These are phyloP conservation scores for Oryza glaberrima DNA, from an alignment of 176 grass and related monocot genomes.

Conservation along the genomic window DNA sequence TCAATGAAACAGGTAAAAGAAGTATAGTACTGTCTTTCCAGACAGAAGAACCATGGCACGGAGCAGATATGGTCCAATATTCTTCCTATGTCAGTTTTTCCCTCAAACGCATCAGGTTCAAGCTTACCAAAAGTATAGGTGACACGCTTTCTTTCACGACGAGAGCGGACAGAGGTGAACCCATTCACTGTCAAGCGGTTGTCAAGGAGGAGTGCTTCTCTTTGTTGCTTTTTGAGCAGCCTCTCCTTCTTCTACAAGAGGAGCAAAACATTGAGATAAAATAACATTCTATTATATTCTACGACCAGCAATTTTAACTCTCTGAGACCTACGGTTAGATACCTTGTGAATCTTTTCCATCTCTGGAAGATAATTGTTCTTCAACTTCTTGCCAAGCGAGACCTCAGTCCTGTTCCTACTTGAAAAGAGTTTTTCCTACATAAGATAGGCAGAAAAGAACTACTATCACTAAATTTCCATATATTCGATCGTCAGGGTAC, in stretches of 20 bases:
- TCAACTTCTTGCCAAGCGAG: conserved; percentile 93
- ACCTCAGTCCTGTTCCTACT: conserved; percentile 92
- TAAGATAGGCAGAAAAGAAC: conserved; percentile 38
- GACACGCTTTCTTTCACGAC: conserved; percentile 85
- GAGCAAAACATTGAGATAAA: conserved; percentile 2
- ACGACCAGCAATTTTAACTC: conserved; percentile 25
- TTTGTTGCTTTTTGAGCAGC: conserved; percentile 92
- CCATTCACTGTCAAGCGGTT: conserved; percentile 76
- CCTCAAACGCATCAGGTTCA: background rate
- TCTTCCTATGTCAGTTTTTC: background rate
- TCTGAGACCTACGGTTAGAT: conserved; percentile 45
- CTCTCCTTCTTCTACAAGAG: conserved; percentile 86
- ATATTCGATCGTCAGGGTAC: background rate
- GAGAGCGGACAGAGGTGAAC: conserved; percentile 79
- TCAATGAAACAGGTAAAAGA: background rate
- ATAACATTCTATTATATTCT: conserved; percentile 16
- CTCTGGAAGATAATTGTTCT: conserved; percentile 85
- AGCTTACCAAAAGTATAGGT: conserved; percentile 97
- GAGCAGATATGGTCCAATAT: background rate
- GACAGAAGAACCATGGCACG: background rate
- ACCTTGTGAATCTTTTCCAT: conserved; percentile 97
- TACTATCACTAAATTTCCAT: conserved; percentile 22
- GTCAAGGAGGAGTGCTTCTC: conserved; percentile 89
- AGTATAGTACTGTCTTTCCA: background rate
- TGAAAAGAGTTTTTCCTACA: conserved; percentile 90